Evolutionary conservation across 1,284 basidiomycete genomes (phyloP), one percentile per base, ranked within the genome.

Genomic region (Kwoniella shivajii): DNA sequence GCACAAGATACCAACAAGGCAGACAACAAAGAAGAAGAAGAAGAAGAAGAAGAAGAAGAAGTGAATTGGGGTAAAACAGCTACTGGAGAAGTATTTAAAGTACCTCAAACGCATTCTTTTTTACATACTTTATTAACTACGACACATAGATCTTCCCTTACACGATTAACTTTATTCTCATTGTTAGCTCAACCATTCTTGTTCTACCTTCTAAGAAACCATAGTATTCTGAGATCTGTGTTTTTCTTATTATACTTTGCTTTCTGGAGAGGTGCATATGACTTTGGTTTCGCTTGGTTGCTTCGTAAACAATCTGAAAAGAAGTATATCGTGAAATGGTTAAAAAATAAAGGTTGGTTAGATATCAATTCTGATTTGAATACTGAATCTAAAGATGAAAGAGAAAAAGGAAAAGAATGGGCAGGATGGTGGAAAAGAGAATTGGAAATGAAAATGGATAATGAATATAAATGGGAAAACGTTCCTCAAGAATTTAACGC

Each of bases 41-140:
- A 49, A 39, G 53, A 60, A 13, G 50, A 64, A 24, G 38, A 33
- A 4, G 50, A 63, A 20, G 63, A 63, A 37, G 87, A 90, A 64
- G 81, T 88, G 31, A 88, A 89, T 7, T 92, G 88, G 86, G 91
- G 91, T 16, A 91, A 92, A 78, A 93, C 91, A 0, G 88, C 90
- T 9, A 75, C 82, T 54, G 92, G 90, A 16, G 31, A 73, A 93
- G 93, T 96, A 11, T 99, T 99, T 75, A 85, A 86, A 52, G 93
- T 98, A 34, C 95, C 95, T 9, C 89, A 91, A 39, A 99, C 96
- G 0, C 91, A 96, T 73, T 92, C 96, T 74, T 92, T 98, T 57
- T 78, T 99, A 57, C 92, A 92, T 4, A 88, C 89, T 6, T 83
- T 99, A 24, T 90, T 96, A 72, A 85, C 93, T 72, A 96, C 94